Base-by-base conservation (phyloP, 2,329 filamentous ascomycete species). In the Cladophialophora immunda region DNA sequence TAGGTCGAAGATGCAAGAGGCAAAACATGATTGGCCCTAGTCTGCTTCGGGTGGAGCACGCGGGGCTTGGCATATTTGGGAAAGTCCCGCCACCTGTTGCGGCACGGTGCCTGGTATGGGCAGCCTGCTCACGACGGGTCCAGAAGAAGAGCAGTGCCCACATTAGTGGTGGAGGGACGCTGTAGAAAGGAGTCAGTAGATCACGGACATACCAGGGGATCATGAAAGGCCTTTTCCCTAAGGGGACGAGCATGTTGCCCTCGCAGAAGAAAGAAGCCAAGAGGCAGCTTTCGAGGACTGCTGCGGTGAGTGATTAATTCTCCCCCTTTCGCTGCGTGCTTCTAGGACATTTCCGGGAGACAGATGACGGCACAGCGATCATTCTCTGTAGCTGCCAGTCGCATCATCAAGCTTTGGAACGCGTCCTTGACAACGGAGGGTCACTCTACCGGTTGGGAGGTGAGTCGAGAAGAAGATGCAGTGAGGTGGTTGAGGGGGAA, bases 1-100 rank as follows among this genome's bases (percentile, higher is more conserved):
- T 75, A 92, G 86, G 86, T 0, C 92, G 59, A 60, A 62, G 63
- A 56, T 59, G 61, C 58, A 68, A 68, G 64, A 52, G 30, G 53
- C 36, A 62, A 47, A 56, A 41, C 56, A 66, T 50, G 45, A 58
- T 60, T 36, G 30, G 38, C 62, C 62, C 65, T 65, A 70, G 34
- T 41, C 63, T 52, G 30, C 38, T 60, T 52, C 54, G 27, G 65
- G 61, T 22, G 25, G 47, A 52, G 41, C 41, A 36, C 7, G 55
- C 55, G 45, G 45, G 45, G 45, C 45, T 50, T 50, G 45, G 45
- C 45, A 50, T 50, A 50, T 25, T 50, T 50, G 22, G 45, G 45
- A 25, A 27, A 50, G 11, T 50, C 45, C 45, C 45, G 45, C 45
- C 45, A 50, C 45, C 22, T 50, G 45, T 50, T 9, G 11, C 45